A percentile compares a stretch with the other conserved stretches of the same genome.
These are phyloP conservation scores for Cryphonectria nitschkei DNA, from an alignment of 2,329 filamentous ascomycete species.

Conservation along the genomic window DNA sequence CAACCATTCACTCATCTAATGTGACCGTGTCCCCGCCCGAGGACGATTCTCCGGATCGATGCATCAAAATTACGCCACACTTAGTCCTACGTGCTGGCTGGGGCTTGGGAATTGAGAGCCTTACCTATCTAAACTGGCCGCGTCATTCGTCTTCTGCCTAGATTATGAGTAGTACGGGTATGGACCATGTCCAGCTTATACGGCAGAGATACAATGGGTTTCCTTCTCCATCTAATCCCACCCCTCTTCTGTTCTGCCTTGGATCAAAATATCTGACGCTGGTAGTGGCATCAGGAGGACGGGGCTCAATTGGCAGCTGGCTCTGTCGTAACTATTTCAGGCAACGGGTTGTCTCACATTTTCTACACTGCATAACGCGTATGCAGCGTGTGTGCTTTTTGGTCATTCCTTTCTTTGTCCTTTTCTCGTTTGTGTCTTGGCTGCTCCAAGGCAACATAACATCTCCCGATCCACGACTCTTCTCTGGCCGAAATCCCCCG, in stretches of 20 bases:
- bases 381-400: neutral
- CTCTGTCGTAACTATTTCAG: neutral
- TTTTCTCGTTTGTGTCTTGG: neutral
- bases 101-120: neutral
- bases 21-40: neutral
- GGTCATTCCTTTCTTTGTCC: too few species aligned
- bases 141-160: conserved; percentile 22
- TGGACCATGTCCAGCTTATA: neutral
- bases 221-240: neutral
- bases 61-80: neutral
- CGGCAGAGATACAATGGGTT: neutral
- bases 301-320: neutral
- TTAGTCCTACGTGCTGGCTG: neutral
- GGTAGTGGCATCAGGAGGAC: neutral
- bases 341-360: neutral
- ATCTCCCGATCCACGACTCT: neutral
- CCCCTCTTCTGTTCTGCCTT: neutral
- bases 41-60: neutral
- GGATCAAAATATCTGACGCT: neutral
- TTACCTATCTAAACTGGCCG: conserved; percentile 1
- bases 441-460: neutral
- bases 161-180: neutral
- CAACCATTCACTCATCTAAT: neutral
- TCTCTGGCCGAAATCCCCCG: neutral
- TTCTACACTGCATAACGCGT: neutral